Evolutionary conservation across 495 filamentous ascomycete genomes (phyloP), one percentile per base, ranked within the genome.

Genomic region (Corynascus novoguineensis): DNA sequence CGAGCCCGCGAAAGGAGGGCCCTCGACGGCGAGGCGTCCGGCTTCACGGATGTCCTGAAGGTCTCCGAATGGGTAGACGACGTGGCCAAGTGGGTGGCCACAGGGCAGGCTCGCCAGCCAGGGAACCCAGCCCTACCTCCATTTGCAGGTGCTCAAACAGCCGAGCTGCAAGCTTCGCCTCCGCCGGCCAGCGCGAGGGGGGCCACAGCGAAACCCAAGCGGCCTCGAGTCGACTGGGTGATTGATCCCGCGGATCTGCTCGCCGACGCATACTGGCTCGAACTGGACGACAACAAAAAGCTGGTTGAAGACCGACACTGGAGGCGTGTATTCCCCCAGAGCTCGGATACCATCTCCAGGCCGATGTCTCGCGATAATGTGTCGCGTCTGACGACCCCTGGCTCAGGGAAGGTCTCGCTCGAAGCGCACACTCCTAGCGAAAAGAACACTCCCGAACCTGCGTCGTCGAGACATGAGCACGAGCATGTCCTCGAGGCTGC

Each of bases 251-350:
- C 85, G 44, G 91, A 96, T 60, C 79, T 95, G 63, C 72, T 97
- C 21, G 88, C 90, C 1, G 92, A 97, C 71, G 76, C 84, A 11
- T 85, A 87, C 57, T 97, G 92, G 92, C 73, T 90, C 41, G 87
- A 95, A 67, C 84, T 89, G 56, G 81, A 76, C 22, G 73, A 81
- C 49, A 88, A 96, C 65, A 90, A 89, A 64, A 78, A 73, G 46
- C 75, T 87, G 11, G 82, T 95, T 24, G 86, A 92, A 58, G 85
- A 92, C 68, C 81, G 79, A 22, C 74, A 85, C 61, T 89, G 89
- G 50, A 76, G 81, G 11, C 82, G 80, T 41, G 78, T 95, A 6
- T 92, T 89, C 65, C 77, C 84, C 2, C 68, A 68, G 41, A 60
- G 58, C 7, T 35, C 57, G 8, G 71, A 69, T n/a, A n/a, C n/a